phyloP scores from a whole-genome alignment of 805 yeast species.

The Yamadazyma kitorensis region DNA sequence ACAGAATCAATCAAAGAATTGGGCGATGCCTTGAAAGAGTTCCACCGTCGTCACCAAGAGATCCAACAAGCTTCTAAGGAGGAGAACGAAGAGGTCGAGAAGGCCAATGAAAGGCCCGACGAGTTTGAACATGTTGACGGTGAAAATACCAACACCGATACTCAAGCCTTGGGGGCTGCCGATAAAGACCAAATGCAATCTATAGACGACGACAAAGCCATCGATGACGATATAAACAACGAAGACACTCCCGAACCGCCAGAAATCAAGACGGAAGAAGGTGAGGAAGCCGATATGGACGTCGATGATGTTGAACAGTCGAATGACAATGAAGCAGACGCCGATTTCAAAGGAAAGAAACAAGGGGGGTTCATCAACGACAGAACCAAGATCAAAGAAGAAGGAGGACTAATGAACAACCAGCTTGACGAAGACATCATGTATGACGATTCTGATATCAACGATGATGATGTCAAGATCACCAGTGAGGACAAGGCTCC shows the following conservation, averaged over 20 bases:
- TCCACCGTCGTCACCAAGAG: conserved; percentile 85
- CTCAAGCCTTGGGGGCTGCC: conserved; percentile 93
- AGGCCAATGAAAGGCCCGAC: conserved; percentile 70
- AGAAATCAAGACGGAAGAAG: conserved; percentile 29
- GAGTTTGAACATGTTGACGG: conserved; percentile 84
- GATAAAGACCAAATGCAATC: conserved; percentile 73
- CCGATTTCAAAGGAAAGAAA: conserved; percentile 47
- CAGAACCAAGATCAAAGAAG: conserved; percentile 31
- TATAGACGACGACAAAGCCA: conserved; percentile 76
- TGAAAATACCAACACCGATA: conserved; percentile 70
- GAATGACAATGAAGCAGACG: conserved; percentile 34
- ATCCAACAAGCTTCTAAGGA: conserved; percentile 61
- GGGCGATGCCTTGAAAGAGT: conserved; percentile 90
- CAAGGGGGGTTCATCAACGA: conserved; percentile 53
- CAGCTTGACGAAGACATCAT: conserved; percentile 20
- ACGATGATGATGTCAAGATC: conserved; percentile 17
- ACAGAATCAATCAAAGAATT: conserved; percentile 79
- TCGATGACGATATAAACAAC: conserved; percentile 58
- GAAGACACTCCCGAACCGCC: conserved; percentile 25
- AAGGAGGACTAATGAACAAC: conserved; percentile 20
- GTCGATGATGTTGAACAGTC: conserved; percentile 30
- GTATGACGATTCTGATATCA: conserved; percentile 15
- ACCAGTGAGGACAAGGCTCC: conserved; percentile 34
- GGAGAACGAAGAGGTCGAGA: conserved; percentile 50
- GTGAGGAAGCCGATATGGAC: conserved; percentile 23